Evolutionary conservation across 108 stramenopile species (phyloP), one percentile per base, ranked within the genome.

Genomic region (Fragilaria crotonensis): DNA sequence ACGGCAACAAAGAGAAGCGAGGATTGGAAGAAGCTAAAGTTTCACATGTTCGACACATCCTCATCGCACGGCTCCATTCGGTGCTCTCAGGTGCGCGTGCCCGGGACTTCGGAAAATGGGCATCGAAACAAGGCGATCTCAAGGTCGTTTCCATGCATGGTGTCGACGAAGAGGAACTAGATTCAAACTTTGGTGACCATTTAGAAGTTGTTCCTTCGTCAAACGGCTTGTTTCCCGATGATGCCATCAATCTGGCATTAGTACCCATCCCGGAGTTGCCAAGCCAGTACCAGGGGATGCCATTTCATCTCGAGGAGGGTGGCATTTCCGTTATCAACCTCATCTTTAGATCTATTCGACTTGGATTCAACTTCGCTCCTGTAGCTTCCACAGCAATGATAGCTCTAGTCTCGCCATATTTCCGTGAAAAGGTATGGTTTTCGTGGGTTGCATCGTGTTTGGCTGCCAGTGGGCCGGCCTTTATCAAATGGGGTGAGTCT

Each of bases 401-500:
- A 7, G 78, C 83, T 23, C 28, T 51, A 5, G 31, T 71, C 25
- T 77, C 70, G 19, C 23, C 60, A 29, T 33, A 30, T 25, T 83
- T 83, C 57, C 81, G 85, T 2, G 25, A 58, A 30, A 28, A 56
- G 19, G 49, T 72, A 25, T 87, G 79, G 80, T 87, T 75, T 63
- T 55, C 46, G 18, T 63, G 72, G 64, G 9, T 87, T 4, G 72
- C 68, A 18, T 33, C 33, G 9, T 72, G 66, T 48, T 60, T 87
- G 0, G 76, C 64, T 11, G 45, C 31, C n/a, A 54, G 63, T 32
- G 85, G 81, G 3, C 73, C 87, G 11, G 87, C 87, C 25, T 87
- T 84, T 62, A 85, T 87, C 71, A 89, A 93, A 70, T 93, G 87
- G 87, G 90, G 36, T 41, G 14, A 7, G 36, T 41, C 7, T n/a